Conservation (phyloP, 2,329 filamentous ascomycete genomes). For the Alternaria postmessia region DNA sequence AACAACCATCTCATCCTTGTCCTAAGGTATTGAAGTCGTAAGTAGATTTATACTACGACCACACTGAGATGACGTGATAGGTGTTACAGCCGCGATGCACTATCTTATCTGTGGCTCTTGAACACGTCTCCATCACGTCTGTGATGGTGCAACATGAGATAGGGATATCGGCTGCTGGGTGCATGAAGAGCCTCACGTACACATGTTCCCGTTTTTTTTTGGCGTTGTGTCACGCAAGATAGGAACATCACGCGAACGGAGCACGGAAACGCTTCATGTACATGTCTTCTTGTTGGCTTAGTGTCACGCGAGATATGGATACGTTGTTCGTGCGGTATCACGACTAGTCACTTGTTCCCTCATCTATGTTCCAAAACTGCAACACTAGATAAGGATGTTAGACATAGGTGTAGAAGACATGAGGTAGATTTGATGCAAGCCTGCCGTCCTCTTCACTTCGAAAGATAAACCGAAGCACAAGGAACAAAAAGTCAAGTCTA, state of each 20-base stretch:
- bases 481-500: background rate
- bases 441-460: background rate
- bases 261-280: background rate
- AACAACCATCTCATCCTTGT: background rate
- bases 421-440: background rate
- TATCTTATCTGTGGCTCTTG: background rate
- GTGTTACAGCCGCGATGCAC: background rate
- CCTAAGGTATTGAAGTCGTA: background rate
- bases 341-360: no score
- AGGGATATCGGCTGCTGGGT: background rate
- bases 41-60: background rate
- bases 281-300: background rate
- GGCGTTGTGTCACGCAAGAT: background rate
- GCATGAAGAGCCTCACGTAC: background rate
- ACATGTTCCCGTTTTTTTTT: background rate
- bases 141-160: background rate
- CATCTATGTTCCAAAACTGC: no score
- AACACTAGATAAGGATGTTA: no score
- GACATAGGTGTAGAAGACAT: accelerated
- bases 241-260: background rate
- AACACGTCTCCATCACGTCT: background rate
- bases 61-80: background rate
- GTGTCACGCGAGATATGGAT: background rate
- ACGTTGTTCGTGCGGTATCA: background rate
- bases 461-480: background rate